These are phyloP conservation scores for Rehmannia glutinosa DNA, from an alignment of 257 asterid genomes.

Conservation along the genomic window DNA sequence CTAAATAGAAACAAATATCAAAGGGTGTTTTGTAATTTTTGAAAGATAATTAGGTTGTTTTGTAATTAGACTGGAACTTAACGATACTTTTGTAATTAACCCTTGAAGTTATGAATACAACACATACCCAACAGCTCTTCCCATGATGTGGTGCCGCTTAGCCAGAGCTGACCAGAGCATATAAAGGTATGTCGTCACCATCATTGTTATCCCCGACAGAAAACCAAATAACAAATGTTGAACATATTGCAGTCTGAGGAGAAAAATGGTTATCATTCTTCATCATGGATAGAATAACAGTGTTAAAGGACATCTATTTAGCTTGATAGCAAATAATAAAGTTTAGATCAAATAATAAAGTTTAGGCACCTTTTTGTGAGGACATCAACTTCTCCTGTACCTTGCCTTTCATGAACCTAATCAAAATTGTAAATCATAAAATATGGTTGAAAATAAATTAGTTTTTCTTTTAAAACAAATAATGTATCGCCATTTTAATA, in stretches of 20 bases:
- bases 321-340: not conserved
- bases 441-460: not conserved
- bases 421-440: not conserved
- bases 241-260: too few species aligned
- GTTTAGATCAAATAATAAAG: too few species aligned
- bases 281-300: too few species aligned
- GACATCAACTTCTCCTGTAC: conserved; percentile 55
- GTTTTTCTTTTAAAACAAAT: too few species aligned
- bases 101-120: not conserved
- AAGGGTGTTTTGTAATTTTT: too few species aligned
- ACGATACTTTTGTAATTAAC: not conserved
- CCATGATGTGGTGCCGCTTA: conserved; percentile 57
- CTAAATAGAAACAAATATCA: too few species aligned
- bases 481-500: too few species aligned
- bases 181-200: conserved; percentile 45
- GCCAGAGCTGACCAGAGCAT: conserved; percentile 71
- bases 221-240: not conserved
- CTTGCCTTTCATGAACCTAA: conserved; percentile 64
- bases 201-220: conserved; percentile 52
- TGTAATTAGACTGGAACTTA: too few species aligned
- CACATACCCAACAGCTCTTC: conserved; percentile 69
- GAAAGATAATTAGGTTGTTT: too few species aligned
- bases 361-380: conserved; percentile 72
- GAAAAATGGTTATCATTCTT: too few species aligned
- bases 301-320: not conserved